Base-by-base conservation (phyloP, 805 yeast species). In the Saturnispora galanensis region DNA sequence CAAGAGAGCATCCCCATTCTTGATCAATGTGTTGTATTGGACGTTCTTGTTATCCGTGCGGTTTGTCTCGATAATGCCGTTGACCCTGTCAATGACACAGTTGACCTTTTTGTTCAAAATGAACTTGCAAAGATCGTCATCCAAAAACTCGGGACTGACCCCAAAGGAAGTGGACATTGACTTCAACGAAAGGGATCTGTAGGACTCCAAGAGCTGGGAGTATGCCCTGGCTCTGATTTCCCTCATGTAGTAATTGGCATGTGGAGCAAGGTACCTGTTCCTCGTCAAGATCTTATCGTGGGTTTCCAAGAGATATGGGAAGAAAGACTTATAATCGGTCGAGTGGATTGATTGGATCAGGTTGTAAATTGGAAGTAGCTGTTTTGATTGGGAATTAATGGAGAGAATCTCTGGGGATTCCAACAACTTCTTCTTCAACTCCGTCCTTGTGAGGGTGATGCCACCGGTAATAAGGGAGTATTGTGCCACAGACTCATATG, bases 201-300 rank as follows among this genome's bases (percentile, higher is more conserved):
- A 93, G 51, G 95, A 84, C 67, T 93, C 97, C 58, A 93, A 74
- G 56, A 93, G 71, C 66, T 93, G 98, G 1, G 94, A 79, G 59
- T 93, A 93, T 2, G 95, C 96, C 65, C 86, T 88, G 62, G 95
- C 81, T 66, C 98, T 78, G 81, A 93, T 76, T 64, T 90, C 97
- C 51, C 97, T 77, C 50, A 89, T 71, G 59, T 85, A 89, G 64
- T 72, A 93, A 57, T 81, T 81, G 5, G 95, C 74, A 64, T 93
- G 98, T 29, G 77, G 76, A 36, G 76, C 69, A 49, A 90, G 67
- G 59, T 82, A 89, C 56, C 73, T 74, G 60, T 71, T 66, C 56
- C 79, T 74, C 47, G 77, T 74, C 49, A 93, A 68, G 39, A 84
- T 77, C 41, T 74, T 71, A 56, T 84, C 89, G 60, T 86, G 78